Conservation (phyloP, 257 asterid genomes). For the Salvia rosmarinus region DNA sequence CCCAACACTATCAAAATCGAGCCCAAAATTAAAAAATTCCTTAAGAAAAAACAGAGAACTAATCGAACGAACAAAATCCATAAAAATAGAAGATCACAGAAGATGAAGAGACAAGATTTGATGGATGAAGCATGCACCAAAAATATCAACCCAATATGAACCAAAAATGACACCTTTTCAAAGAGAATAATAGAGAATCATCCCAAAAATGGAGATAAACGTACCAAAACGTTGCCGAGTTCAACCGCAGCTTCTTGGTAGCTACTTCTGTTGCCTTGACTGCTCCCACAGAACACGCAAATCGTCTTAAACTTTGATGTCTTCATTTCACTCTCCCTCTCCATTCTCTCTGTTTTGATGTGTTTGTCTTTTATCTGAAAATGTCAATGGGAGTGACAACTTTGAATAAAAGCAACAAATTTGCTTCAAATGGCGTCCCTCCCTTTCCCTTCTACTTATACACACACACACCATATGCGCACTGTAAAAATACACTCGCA, state of each 20-base stretch:
- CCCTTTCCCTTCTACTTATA: not conserved
- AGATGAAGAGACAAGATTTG: conserved; percentile 28
- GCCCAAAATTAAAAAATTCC: not conserved
- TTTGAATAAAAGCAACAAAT: conserved; percentile 31
- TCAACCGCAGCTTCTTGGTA: conserved; percentile 88
- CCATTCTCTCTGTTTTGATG: conserved; percentile 39
- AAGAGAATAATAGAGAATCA: not conserved
- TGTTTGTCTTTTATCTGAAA: conserved; percentile 25
- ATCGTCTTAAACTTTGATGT: conserved; percentile 76
- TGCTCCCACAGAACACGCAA: conserved; percentile 95
- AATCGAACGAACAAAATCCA: not conserved
- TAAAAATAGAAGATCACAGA: not conserved
- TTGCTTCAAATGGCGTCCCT: conserved; percentile 28
- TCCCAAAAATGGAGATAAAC: not conserved
- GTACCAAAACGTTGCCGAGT: conserved; percentile 78
- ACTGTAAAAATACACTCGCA: too few relatives aligned
- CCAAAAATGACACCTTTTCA: not conserved
- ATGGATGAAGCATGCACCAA: not conserved
- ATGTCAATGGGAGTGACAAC: conserved; percentile 17
- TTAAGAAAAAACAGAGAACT: conserved; percentile 15
- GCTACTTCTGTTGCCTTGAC: conserved; percentile 83
- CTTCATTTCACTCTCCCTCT: conserved; percentile 47
- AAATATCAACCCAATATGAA: too few relatives aligned
- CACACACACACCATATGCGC: conserved; percentile 4
- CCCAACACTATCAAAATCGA: not conserved